phyloP scores from a whole-genome alignment of 2,329 filamentous ascomycete species.

The Colletotrichum tamarilloi region DNA sequence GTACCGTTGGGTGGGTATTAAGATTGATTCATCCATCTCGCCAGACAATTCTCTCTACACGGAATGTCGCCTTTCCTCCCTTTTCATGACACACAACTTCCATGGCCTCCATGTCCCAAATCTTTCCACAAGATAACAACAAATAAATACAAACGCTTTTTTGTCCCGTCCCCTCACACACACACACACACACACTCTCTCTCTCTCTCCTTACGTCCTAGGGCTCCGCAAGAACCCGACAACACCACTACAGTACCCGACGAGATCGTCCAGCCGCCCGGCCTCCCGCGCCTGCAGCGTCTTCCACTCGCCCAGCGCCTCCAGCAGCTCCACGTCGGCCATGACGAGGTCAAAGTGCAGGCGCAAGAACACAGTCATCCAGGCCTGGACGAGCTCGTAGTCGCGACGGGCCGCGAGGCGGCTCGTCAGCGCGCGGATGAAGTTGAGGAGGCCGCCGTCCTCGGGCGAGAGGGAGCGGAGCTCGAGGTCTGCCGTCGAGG shows the following conservation, averaged over 20 bases:
- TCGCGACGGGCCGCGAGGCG: constrained; percentile 77
- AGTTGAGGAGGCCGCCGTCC: constrained; percentile 79
- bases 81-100: not conserved
- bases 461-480: constrained; percentile 79
- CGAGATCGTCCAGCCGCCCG: constrained; percentile 76
- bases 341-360: constrained; percentile 74
- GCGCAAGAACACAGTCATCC: constrained; percentile 94
- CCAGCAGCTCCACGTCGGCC: constrained; percentile 64
- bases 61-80: not conserved
- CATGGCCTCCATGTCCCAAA: not conserved
- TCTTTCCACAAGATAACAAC: not conserved
- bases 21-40: not conserved
- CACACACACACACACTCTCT: too few relatives aligned
- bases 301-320: constrained; percentile 76
- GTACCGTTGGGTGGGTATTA: not conserved
- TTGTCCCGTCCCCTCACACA: not conserved
- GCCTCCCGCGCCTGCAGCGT: constrained; percentile 77
- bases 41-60: not conserved
- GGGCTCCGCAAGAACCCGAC: constrained; percentile 81
- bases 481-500: constrained; percentile 89
- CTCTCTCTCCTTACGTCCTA: constrained; percentile 52
- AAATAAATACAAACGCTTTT: not conserved
- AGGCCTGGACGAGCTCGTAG: constrained; percentile 94
- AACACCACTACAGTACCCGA: constrained; percentile 90
- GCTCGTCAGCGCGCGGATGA: constrained; percentile 82